Evolutionary conservation across 2,329 filamentous ascomycete genomes (phyloP).

Genomic region (Botrytis fabae): DNA sequence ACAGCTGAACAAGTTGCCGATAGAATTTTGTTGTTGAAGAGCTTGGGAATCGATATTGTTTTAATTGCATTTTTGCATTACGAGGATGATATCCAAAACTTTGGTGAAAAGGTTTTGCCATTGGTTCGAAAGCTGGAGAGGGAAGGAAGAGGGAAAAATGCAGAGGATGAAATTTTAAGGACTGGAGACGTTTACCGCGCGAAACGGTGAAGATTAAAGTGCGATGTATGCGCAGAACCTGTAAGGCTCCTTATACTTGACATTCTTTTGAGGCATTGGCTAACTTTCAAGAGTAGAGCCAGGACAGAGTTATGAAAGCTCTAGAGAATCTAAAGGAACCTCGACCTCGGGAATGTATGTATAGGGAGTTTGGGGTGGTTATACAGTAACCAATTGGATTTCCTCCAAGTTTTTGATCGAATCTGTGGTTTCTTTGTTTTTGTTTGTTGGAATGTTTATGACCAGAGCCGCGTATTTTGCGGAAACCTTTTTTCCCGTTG

Average conservation of each 20-base stretch:
- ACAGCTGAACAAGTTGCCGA: conserved; percentile 54
- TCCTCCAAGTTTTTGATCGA: neutral
- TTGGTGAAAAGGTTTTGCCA: conserved; percentile 49
- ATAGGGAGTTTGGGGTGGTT: neutral
- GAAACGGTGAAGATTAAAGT: conserved; percentile 23
- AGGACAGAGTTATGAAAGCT: neutral
- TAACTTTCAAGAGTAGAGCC: neutral
- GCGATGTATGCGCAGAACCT: neutral
- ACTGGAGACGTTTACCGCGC: conserved; percentile 50
- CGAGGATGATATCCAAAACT: conserved; percentile 52
- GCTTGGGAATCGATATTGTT: conserved; percentile 46
- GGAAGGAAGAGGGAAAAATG: conserved; percentile 50
- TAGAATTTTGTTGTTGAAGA: conserved; percentile 50
- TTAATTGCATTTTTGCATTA: conserved; percentile 53
- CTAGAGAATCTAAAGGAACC: conserved; percentile 4
- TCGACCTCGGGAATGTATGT: neutral
- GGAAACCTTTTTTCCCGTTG: neutral
- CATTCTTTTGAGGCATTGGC: neutral
- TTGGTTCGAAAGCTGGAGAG: conserved; percentile 50
- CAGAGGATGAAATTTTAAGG: conserved; percentile 47
- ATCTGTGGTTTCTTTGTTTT: neutral
- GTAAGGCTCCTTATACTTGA: neutral
- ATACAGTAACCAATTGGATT: neutral
- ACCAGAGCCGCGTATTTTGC: neutral
- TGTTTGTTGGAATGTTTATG: neutral